Evolutionary conservation across 1,139 yeast species (phyloP), one percentile per base, ranked within the genome.

Genomic region (Yamadazyma epiphylla): DNA sequence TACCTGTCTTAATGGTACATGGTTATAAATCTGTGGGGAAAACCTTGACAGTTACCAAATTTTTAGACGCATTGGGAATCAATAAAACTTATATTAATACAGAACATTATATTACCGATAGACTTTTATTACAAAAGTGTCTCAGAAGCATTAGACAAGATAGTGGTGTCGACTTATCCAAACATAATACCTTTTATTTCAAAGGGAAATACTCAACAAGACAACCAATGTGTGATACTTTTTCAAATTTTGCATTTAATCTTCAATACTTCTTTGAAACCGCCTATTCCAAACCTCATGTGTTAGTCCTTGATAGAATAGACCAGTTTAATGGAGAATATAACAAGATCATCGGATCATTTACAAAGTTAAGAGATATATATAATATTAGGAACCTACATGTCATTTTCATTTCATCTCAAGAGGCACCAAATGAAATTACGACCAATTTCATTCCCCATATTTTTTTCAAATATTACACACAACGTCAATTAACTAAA

Each of bases 271-370:
- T 70, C 37, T 49, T 65, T 13, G 42, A 43, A 6, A 44, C 61
- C 0, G 39, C 44, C 1, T 69, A 65, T 37, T 28, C 39, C 0
- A 55, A 60, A 2, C 63, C 59, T n/a, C 81, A 77, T 42, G 65
- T 76, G 5, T 50, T 79, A 24, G 77, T 79, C 0, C 55, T 79
- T n/a, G 86, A 79, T 42, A 52, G 79, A 8, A 60, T 75, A 20
- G 85, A 79, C 45, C 68, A 66, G 36, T 61, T 79, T 25, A 65
- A 68, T 43, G 85, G 76, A 23, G 59, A 64, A 15, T 56, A 68
- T 0, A 56, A 60, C 10, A 74, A 65, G 7, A 39, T 78, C 7
- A 60, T 67, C 34, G 53, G 63, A n/a, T 64, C 73, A 8, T 70
- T 79, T 41, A 45, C 68, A 2, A 56, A 74, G 27, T 41, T 77